A percentile compares a stretch with the other conserved stretches of the same genome.
Evolutionary conservation across 2,329 filamentous ascomycete species (phyloP).

Genomic region (Neopestalotiopsis sp.): DNA sequence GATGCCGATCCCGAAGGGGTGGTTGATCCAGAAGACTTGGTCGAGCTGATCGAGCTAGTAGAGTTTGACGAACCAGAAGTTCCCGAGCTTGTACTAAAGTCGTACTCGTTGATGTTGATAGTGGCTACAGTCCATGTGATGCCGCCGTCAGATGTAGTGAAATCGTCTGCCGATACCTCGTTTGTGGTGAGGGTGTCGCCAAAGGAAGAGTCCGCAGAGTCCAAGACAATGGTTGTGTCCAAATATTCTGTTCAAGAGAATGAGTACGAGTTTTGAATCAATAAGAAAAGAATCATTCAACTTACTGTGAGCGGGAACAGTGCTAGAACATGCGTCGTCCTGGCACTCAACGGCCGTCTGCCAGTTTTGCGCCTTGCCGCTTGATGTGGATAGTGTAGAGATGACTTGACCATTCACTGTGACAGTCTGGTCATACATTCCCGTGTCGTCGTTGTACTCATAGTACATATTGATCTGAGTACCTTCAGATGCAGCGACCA

Average conservation of each 20-base stretch:
- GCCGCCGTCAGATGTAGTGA: background rate
- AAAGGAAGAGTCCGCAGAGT: background rate
- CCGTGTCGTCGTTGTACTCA: background rate
- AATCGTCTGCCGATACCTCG: background rate
- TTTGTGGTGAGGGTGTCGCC: background rate
- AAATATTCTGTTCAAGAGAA: background rate
- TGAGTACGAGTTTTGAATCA: background rate
- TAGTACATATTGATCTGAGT: background rate
- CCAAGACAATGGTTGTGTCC: background rate
- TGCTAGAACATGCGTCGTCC: background rate
- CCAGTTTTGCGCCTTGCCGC: background rate
- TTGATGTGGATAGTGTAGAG: background rate
- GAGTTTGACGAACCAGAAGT: background rate
- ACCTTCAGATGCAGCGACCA: background rate
- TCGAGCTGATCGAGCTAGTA: no score
- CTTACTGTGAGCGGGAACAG: background rate
- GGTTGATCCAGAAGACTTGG: no score
- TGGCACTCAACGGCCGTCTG: constrained; percentile 3
- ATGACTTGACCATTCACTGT: background rate
- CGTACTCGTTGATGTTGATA: background rate
- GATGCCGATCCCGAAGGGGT: no score
- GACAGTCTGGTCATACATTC: constrained; percentile 4
- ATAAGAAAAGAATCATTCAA: background rate
- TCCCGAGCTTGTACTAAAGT: background rate
- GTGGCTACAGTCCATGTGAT: background rate